Evolutionary conservation across 495 filamentous ascomycete genomes (phyloP).

Genomic region (Staphylotrichum longicolle): DNA sequence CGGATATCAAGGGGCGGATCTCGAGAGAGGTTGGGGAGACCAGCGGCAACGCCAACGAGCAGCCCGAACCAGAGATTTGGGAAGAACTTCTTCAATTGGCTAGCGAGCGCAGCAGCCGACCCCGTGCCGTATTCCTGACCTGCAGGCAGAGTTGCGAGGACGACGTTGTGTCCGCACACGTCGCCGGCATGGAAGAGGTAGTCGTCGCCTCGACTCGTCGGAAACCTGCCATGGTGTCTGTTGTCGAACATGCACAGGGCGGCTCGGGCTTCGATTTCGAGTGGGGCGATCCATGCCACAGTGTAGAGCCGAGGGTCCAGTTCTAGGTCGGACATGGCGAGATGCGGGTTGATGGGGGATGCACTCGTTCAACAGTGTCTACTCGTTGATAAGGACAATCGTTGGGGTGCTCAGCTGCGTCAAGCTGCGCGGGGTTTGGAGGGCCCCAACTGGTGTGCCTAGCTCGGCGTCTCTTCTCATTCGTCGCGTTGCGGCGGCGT

Average conservation of each 20-base stretch:
- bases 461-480: no score
- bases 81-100: not conserved
- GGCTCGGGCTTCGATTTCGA: not conserved
- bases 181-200: constrained; percentile 1
- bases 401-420: no score
- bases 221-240: not conserved
- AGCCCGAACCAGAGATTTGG: not conserved
- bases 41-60: constrained; percentile 1
- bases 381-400: no score
- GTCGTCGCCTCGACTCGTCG: not conserved
- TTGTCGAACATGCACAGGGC: not conserved
- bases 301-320: not conserved
- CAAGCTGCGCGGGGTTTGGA: no score
- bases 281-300: not conserved
- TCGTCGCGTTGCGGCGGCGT: no score
- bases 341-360: not conserved
- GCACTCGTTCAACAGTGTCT: no score
- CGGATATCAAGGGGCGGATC: not conserved
- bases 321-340: not conserved
- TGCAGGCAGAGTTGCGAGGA: not conserved
- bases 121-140: not conserved
- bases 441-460: no score
- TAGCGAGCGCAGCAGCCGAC: not conserved
- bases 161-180: not conserved
- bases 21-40: not conserved